Conservation (phyloP, 495 filamentous ascomycete species). For the Cairneyella variabilis region DNA sequence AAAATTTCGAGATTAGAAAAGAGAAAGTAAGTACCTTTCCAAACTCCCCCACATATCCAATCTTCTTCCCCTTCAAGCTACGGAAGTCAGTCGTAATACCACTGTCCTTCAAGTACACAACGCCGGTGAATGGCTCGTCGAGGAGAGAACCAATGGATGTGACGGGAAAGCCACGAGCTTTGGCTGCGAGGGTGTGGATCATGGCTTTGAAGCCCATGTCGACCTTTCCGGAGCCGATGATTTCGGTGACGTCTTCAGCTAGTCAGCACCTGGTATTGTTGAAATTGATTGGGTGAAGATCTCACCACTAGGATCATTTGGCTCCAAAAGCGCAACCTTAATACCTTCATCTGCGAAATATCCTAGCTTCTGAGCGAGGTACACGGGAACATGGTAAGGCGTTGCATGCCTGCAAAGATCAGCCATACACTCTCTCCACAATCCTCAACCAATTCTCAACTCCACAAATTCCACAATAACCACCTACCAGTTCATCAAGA, state of each 20-base stretch:
- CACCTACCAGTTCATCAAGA: constrained; percentile 65
- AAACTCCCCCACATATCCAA: constrained; percentile 71
- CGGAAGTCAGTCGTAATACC: constrained; percentile 58
- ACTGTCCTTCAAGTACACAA: constrained; percentile 64
- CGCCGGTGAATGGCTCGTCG: constrained; percentile 70
- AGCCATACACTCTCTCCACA: background rate
- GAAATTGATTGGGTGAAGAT: background rate
- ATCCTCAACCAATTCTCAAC: background rate
- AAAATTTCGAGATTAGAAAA: too few relatives aligned
- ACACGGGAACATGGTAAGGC: constrained; percentile 69
- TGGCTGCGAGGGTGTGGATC: constrained; percentile 65
- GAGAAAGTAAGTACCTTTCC: constrained; percentile 45
- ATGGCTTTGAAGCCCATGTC: constrained; percentile 75
- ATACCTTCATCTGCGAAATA: constrained; percentile 66
- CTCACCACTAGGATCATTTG: constrained; percentile 60
- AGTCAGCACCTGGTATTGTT: background rate
- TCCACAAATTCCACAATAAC: constrained; percentile 7
- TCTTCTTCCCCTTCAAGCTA: constrained; percentile 57
- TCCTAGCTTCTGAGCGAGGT: constrained; percentile 66
- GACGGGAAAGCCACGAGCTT: constrained; percentile 66
- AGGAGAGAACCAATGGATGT: constrained; percentile 64
- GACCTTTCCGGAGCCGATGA: constrained; percentile 66
- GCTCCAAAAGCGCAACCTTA: constrained; percentile 67
- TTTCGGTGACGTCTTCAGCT: constrained; percentile 62
- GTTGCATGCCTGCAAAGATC: constrained; percentile 71